Conservation (phyloP, 75 land plant species). For the Picea glauca region DNA sequence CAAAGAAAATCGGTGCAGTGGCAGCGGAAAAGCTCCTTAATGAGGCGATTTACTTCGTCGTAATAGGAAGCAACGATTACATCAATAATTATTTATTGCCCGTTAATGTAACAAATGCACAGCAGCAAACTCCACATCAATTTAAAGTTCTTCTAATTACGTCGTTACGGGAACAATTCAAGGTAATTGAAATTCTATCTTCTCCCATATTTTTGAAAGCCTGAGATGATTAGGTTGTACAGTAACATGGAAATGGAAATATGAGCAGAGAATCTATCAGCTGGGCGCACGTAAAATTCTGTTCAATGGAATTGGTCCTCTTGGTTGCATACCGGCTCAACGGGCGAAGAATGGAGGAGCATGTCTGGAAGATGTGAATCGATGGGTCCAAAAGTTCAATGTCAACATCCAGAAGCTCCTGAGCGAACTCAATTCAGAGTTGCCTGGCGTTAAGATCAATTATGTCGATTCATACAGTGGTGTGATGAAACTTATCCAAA, state of each 20-base stretch:
- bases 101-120: constrained; percentile 29
- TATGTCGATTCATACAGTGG: too few species aligned
- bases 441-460: too few species aligned
- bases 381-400: constrained; percentile 19
- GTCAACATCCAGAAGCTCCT: too few species aligned
- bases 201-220: neutral
- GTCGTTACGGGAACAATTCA: constrained; percentile 41
- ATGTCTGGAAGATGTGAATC: constrained; percentile 28
- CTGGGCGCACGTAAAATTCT: constrained; percentile 71
- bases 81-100: constrained; percentile 85
- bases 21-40: constrained; percentile 42
- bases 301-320: constrained; percentile 72
- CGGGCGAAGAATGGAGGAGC: constrained; percentile 35
- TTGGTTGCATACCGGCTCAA: constrained; percentile 89
- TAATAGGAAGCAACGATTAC: constrained; percentile 87
- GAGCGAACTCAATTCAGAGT: too few species aligned
- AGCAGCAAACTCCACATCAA: constrained; percentile 41
- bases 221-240: neutral
- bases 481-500: too few species aligned
- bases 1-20: constrained; percentile 38
- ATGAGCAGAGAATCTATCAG: constrained; percentile 37
- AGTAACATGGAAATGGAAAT: neutral
- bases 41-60: constrained; percentile 42
- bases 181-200: constrained; percentile 18
- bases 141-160: constrained; percentile 42